Evolutionary conservation across 2,329 filamentous ascomycete species (phyloP).

Genomic region (Neonectria faginata): DNA sequence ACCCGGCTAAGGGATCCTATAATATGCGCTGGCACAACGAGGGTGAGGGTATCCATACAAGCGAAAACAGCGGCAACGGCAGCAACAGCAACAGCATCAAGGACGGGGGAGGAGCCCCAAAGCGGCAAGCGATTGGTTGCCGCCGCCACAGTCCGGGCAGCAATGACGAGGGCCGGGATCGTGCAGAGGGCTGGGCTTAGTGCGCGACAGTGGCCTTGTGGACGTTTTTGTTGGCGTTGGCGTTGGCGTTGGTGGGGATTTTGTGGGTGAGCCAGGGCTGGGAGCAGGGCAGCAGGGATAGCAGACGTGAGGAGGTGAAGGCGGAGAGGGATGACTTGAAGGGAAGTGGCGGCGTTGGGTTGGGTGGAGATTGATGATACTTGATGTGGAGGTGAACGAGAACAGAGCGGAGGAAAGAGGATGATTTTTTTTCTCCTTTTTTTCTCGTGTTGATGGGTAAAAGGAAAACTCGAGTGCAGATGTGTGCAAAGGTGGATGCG

Average conservation of each 20-base stretch:
- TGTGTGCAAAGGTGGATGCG: background rate
- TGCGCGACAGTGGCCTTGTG: slow-evolving; percentile 1
- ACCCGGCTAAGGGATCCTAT: slow-evolving; percentile 37
- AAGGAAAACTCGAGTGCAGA: slow-evolving; percentile 2
- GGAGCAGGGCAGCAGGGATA: slow-evolving; percentile 27
- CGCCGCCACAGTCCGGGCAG: slow-evolving; percentile 30
- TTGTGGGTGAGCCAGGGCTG: slow-evolving; percentile 14
- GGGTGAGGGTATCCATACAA: slow-evolving; percentile 38
- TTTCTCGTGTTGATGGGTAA: slow-evolving; percentile 3
- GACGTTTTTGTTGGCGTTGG: slow-evolving; percentile 37
- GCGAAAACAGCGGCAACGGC: background rate
- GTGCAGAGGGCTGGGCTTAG: slow-evolving; percentile 18
- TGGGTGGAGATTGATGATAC: slow-evolving; percentile 20
- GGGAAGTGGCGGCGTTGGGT: background rate
- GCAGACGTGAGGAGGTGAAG: slow-evolving; percentile 17
- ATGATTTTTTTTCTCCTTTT: background rate
- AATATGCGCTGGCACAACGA: slow-evolving; percentile 44
- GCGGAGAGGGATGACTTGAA: slow-evolving; percentile 1
- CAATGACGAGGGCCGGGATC: slow-evolving; percentile 31
- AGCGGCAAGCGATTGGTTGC: slow-evolving; percentile 16
- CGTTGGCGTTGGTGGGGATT: slow-evolving; percentile 30
- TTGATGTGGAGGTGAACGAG: slow-evolving; percentile 19
- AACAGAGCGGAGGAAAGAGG: slow-evolving; percentile 8
- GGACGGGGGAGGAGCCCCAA: slow-evolving; percentile 23
- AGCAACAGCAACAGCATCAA: slow-evolving; percentile 4